These are phyloP conservation scores for Parietichytrium sp. DNA, from an alignment of 108 stramenopile genomes.

Conservation along the genomic window DNA sequence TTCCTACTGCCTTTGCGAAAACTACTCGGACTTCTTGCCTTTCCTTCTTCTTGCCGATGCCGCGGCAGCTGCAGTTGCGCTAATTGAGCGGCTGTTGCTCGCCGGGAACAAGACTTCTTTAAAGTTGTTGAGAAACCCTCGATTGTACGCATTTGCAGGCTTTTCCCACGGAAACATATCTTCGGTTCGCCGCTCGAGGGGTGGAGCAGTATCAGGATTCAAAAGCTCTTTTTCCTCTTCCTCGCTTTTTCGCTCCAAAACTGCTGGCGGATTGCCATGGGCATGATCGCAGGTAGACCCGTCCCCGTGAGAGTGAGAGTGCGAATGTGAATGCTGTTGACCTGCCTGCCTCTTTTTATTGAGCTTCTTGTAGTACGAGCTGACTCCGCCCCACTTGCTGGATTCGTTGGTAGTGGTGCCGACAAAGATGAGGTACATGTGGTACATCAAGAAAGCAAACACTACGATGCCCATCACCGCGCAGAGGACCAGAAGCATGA, in stretches of 20 bases:
- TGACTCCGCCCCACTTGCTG: constrained; percentile 40
- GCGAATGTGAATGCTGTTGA: too few species aligned
- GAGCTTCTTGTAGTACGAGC: not conserved
- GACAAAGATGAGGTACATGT: constrained; percentile 49
- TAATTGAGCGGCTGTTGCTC: too few species aligned
- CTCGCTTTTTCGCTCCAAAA: not conserved
- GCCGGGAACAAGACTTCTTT: constrained; percentile 6
- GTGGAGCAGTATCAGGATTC: constrained; percentile 5
- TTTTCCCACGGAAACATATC: not conserved
- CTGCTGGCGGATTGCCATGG: not conserved
- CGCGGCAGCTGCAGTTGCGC: too few species aligned
- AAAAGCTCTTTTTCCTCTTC: not conserved
- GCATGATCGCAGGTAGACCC: too few species aligned
- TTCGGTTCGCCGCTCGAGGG: not conserved
- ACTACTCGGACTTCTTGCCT: too few species aligned
- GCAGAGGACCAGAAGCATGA: constrained; percentile 47
- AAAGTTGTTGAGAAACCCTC: not conserved
- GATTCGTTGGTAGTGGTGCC: constrained; percentile 62
- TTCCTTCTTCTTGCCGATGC: too few species aligned
- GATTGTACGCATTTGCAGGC: constrained; percentile 1
- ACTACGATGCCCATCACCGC: constrained; percentile 50
- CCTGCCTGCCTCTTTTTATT: not conserved
- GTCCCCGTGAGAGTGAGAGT: too few species aligned
- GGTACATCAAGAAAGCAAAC: constrained; percentile 51
- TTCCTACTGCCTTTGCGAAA: too few species aligned